A percentile compares a stretch with the other conserved stretches of the same genome.
Evolutionary conservation across 306 rosid species (phyloP).

Genomic region (Calophaca sinica): DNA sequence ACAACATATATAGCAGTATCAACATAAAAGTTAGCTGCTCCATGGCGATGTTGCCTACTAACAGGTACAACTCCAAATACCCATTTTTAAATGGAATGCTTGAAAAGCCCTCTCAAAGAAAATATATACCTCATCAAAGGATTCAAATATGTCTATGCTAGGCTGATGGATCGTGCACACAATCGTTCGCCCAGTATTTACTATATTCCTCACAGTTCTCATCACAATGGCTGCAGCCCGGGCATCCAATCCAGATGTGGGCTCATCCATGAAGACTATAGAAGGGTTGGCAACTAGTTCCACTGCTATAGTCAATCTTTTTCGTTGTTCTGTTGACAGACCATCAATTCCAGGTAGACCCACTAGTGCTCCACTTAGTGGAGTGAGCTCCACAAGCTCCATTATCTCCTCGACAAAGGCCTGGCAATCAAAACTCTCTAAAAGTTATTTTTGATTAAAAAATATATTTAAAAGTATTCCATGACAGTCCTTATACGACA

Average conservation of each 20-base stretch:
- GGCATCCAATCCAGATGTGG: constrained; percentile 98
- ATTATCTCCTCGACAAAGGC: constrained; percentile 95
- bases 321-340: constrained; percentile 93
- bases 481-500: constrained; percentile 33
- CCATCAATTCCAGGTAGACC: constrained; percentile 97
- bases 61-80: constrained; percentile 5
- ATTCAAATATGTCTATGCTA: constrained; percentile 98
- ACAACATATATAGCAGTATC: not conserved
- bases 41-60: not conserved
- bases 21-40: constrained; percentile 10
- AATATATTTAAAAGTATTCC: constrained; percentile 13
- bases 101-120: constrained; percentile 23
- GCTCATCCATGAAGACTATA: constrained; percentile 97
- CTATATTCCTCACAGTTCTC: constrained; percentile 98
- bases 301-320: constrained; percentile 91
- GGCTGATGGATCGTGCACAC: constrained; percentile 99
- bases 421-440: constrained; percentile 54
- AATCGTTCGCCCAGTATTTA: constrained; percentile 94
- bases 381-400: constrained; percentile 97
- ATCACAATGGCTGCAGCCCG: constrained; percentile 97
- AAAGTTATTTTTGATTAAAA: constrained; percentile 19
- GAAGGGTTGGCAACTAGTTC: constrained; percentile 98
- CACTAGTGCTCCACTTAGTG: constrained; percentile 81
- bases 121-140: constrained; percentile 86
- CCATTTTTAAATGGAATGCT: constrained; percentile 20